These are phyloP conservation scores for Russula emetica DNA, from an alignment of 768 basidiomycete species.

Conservation along the genomic window DNA sequence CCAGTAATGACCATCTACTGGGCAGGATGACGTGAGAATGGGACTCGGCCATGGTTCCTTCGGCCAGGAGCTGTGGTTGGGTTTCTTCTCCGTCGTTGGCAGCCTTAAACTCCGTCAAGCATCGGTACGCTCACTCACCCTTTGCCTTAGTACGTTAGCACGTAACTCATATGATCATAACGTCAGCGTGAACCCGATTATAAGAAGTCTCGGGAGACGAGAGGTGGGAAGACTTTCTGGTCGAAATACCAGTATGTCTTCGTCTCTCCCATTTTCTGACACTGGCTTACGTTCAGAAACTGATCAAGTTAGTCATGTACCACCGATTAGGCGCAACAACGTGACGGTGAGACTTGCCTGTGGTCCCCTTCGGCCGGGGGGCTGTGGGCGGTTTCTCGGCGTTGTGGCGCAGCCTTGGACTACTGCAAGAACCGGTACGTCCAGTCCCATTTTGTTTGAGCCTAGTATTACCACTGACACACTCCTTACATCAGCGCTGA, in stretches of 20 bases:
- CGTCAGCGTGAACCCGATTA: neutral
- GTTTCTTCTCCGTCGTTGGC: conserved; percentile 16
- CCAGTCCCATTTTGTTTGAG: neutral
- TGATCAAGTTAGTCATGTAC: neutral
- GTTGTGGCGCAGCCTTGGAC: neutral
- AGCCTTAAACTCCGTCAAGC: neutral
- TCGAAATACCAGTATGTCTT: neutral
- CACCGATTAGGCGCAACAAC: neutral
- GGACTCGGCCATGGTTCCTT: conserved; percentile 16
- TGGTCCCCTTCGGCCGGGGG: neutral
- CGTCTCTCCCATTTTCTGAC: neutral
- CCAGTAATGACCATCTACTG: neutral
- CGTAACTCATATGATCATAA: neutral
- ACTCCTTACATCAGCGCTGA: neutral
- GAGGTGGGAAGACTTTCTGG: neutral
- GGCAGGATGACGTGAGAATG: conserved; percentile 7
- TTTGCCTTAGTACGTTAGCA: neutral
- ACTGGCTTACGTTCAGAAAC: neutral
- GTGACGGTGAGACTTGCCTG: neutral
- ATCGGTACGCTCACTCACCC: neutral
- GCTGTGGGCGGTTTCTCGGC: neutral
- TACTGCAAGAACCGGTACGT: conserved; percentile 1
- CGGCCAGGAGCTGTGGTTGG: conserved; percentile 20
- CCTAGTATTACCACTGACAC: neutral
- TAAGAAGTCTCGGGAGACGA: neutral